Percentiles rank a stretch among this genome's conserved stretches.
Conservation (phyloP, 371 early-diverging fungal genomes). For the Neoconidiobolus thromboides region DNA sequence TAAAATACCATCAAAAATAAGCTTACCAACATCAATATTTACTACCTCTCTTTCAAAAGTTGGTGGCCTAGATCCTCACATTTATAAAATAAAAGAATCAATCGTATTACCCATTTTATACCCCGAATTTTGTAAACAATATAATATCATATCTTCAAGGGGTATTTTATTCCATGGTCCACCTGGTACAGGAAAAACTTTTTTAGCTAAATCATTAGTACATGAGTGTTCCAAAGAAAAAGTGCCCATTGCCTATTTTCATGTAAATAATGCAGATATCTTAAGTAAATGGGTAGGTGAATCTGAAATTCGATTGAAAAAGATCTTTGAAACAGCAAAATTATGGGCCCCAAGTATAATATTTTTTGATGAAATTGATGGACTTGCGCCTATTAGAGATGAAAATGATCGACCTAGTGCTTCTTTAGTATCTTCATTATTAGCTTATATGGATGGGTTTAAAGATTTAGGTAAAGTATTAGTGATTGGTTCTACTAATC, state of each 20-base stretch:
- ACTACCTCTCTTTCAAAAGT: slow-evolving; percentile 8
- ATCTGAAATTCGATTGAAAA: slow-evolving; percentile 40
- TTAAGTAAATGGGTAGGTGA: slow-evolving; percentile 73
- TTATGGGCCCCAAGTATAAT: slow-evolving; percentile 29
- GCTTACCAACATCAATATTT: too few relatives aligned
- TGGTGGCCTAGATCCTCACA: slow-evolving; percentile 31
- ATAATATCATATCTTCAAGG: slow-evolving; percentile 37
- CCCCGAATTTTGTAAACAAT: slow-evolving; percentile 39
- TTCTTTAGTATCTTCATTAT: slow-evolving; percentile 69
- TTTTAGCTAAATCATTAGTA: slow-evolving; percentile 91
- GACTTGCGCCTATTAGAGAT: slow-evolving; percentile 75
- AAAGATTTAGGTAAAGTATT: slow-evolving; percentile 50
- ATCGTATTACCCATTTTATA: slow-evolving; percentile 52
- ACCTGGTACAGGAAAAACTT: slow-evolving; percentile 90
- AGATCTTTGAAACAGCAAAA: slow-evolving; percentile 42
- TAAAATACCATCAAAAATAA: too few relatives aligned
- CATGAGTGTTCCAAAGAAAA: slow-evolving; percentile 26
- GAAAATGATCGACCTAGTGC: slow-evolving; percentile 48
- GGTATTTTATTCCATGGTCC: slow-evolving; percentile 18
- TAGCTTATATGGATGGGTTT: slow-evolving; percentile 53
- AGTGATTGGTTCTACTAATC: slow-evolving; percentile 43
- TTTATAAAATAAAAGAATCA: slow-evolving; percentile 46
- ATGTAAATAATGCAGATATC: slow-evolving; percentile 57
- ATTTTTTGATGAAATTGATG: slow-evolving; percentile 63
- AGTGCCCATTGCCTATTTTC: slow-evolving; percentile 40